phyloP scores from a whole-genome alignment of 257 asterid species.

The Paulownia fortunei region DNA sequence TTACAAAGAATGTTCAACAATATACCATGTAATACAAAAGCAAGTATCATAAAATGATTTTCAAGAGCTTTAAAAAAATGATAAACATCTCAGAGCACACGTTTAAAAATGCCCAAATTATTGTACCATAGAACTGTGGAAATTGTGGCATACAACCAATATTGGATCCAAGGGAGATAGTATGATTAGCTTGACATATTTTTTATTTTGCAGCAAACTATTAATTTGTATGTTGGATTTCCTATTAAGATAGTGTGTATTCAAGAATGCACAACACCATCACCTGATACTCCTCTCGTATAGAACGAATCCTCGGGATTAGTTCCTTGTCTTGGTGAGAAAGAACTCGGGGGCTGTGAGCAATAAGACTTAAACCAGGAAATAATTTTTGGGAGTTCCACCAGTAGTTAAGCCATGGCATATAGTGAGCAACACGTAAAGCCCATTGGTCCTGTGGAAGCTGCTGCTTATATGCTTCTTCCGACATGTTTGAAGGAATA shows the following conservation, averaged over 20 bases:
- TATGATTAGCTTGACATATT: neutral
- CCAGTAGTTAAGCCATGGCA: slow-evolving; percentile 78
- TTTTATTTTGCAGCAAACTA: neutral
- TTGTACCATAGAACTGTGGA: too few relatives aligned
- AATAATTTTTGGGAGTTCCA: slow-evolving; percentile 79
- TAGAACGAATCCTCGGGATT: slow-evolving; percentile 37
- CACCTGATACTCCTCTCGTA: slow-evolving; percentile 38
- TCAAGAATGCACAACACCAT: neutral
- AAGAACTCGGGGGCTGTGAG: slow-evolving; percentile 36
- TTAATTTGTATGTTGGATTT: neutral
- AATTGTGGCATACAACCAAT: neutral
- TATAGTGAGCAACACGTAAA: slow-evolving; percentile 63
- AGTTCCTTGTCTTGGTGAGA: slow-evolving; percentile 63
- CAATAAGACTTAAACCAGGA: slow-evolving; percentile 48
- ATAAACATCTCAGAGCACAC: too few relatives aligned
- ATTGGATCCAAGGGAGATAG: neutral
- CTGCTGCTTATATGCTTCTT: slow-evolving; percentile 46
- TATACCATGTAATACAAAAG: too few relatives aligned
- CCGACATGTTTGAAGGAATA: slow-evolving; percentile 63
- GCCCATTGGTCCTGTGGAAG: slow-evolving; percentile 75
- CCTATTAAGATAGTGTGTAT: neutral
- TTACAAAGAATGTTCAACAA: too few relatives aligned
- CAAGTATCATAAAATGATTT: too few relatives aligned
- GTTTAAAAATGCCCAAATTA: too few relatives aligned
- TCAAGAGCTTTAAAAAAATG: too few relatives aligned